Evolutionary conservation across 441 rosid species (phyloP), one percentile per base, ranked within the genome.

Genomic region (Populus trichocarpa): DNA sequence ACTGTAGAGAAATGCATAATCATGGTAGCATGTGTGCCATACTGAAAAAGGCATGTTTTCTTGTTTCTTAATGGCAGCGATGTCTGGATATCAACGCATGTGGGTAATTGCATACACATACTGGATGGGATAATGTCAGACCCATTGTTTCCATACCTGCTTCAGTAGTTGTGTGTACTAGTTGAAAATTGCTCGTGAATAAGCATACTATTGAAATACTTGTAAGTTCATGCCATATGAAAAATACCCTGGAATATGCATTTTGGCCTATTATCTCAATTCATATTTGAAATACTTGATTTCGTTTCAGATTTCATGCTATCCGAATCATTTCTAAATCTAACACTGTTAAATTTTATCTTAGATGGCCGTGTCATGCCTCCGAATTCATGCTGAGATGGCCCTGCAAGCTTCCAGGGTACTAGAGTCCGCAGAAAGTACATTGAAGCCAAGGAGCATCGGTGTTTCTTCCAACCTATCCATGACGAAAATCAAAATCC

Each of bases 351-450:
- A 5, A 25, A 35, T 81, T 28, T 32, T 75, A 69, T 81, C 59
- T 68, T 64, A 96, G 99, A 87, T 96, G 98, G 98, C 98, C 35
- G 86, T 93, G 89, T 77, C 95, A 28, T 94, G 99, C 82, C 98
- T 96, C 82, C 97, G 88, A 78, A 88, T 92, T 75, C 98, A 96
- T 67, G 87, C 98, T 2, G 96, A 94, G 88, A 90, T 96, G 97
- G 99, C 97, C 71, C 93, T 93, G 63, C 94, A 90, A 90, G 92
- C 96, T 84, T 94, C 98, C 28, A 90, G 99, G 79, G 93, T 94
- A 23, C 71, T 96, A 36, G 97, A 94, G 85, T 77, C 90, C 1
- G 79, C 80, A 18, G 87, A 83, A 80, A 85, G 73, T 74, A 70
- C 90, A 42, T 65, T 81, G 57, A 80, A 80, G 75, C 64, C 84